Base-by-base conservation (phyloP, 2,329 filamentous ascomycete species). In the Coniosporium uncinatum region DNA sequence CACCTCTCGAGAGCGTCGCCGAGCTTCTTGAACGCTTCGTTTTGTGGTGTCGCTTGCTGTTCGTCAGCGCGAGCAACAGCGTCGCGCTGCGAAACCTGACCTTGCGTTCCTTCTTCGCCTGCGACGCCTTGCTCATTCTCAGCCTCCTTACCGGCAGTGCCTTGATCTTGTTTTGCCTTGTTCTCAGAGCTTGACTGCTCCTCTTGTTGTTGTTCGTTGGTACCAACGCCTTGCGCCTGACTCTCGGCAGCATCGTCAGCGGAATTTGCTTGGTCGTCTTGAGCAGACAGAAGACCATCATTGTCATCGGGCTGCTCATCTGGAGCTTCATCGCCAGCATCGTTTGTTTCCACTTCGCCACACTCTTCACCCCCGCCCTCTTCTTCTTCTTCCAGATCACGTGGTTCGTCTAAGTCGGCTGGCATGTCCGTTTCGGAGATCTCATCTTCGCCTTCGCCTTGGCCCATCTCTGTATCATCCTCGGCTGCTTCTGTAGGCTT, bases 1-100 rank as follows among this genome's bases (percentile, higher is more conserved):
- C 90, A 98, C 52, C 84, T 80, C 60, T 97, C 90, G 22, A 98
- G 73, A 5, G 88, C 85, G 66, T 98, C 89, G 18, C 93, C 93
- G 22, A 98, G 78, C 56, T 95, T 94, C 67, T 93, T 93, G 73
- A 96, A 95, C 1, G 89, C 43, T 29, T 54, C 42, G n/a, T 14
- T 43, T 35, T 42, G 38, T 22, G 45, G 44, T n/a, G 47, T 46
- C n/a, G 49, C 44, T 36, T 52, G 48, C 36, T 49, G 48, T 36
- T 53, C 55, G 37, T 65, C 60, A 17, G 56, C 55, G n/a, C 51
- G 54, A 8, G 61, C 59, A 22, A 57, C 55, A 14, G 58, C 58
- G 41, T 64, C 57, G 35, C 57, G 57, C 14, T 56, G 53, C 3
- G 55, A 49, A 19, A 58, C 56, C 22, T 64, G 55, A 18, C 55